These are phyloP conservation scores for Cytospora chrysosperma DNA, from an alignment of 2,329 filamentous ascomycete genomes.

Conservation along the genomic window DNA sequence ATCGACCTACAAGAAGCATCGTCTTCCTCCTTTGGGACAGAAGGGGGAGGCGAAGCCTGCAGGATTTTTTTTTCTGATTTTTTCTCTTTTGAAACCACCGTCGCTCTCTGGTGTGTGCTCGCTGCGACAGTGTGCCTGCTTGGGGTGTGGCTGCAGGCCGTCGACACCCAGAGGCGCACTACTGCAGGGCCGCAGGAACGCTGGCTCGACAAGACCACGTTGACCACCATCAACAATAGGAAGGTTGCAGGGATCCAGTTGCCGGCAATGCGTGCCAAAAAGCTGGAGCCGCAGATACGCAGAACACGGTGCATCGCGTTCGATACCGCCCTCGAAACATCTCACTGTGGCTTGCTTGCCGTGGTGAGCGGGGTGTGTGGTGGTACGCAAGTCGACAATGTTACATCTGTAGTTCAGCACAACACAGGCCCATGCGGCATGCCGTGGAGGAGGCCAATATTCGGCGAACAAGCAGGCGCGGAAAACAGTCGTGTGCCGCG, in stretches of 20 bases:
- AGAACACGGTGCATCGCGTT: conserved; percentile 4
- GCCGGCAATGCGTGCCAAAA: conserved; percentile 19
- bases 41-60: conserved; percentile 7
- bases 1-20: conserved; percentile 3
- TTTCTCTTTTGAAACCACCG: conserved; percentile 19
- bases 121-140: conserved; percentile 6
- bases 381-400: too few species aligned
- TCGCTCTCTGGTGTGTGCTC: conserved; percentile 12
- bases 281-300: conserved; percentile 21
- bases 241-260: conserved; percentile 16
- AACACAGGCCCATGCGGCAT: background rate
- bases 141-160: conserved; percentile 6
- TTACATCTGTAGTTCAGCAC: too few species aligned
- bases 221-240: conserved; percentile 5
- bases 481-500: background rate
- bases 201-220: conserved; percentile 7
- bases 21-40: background rate
- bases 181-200: conserved; percentile 20
- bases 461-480: background rate
- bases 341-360: too few species aligned
- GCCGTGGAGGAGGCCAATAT: background rate
- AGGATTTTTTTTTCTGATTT: too few species aligned
- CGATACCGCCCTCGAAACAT: background rate
- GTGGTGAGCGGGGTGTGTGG: background rate
- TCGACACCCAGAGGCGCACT: conserved; percentile 12